Conservation (phyloP, 2,329 filamentous ascomycete species). For the Fusarium nelsonii region DNA sequence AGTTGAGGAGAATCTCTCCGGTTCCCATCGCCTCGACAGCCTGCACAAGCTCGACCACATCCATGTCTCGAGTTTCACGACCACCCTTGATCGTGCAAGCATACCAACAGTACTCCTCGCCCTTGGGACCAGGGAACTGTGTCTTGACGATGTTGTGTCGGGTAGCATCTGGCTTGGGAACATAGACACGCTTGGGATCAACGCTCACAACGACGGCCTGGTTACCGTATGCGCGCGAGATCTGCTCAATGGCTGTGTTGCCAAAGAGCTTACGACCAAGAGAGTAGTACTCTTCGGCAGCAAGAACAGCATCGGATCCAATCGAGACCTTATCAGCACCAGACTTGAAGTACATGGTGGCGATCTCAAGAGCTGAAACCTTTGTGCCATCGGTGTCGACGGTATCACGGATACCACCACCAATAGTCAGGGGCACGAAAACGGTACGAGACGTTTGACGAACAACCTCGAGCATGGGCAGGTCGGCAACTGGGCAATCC, state of each 20-base stretch:
- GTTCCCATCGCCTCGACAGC: conserved; percentile 97
- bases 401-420: conserved; percentile 94
- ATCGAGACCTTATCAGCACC: conserved; percentile 98
- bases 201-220: conserved; percentile 97
- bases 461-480: conserved; percentile 96
- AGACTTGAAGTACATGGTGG: conserved; percentile 96
- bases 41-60: conserved; percentile 86
- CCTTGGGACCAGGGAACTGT: conserved; percentile 74
- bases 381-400: conserved; percentile 87
- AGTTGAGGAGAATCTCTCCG: conserved; percentile 95
- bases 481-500: conserved; percentile 90
- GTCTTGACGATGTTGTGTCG: conserved; percentile 82
- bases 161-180: conserved; percentile 76
- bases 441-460: conserved; percentile 88
- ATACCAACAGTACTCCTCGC: conserved; percentile 92
- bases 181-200: conserved; percentile 92
- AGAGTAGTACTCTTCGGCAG: conserved; percentile 90
- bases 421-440: conserved; percentile 95
- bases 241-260: conserved; percentile 93
- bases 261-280: conserved; percentile 77
- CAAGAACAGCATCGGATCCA: conserved; percentile 91
- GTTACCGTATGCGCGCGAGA: conserved; percentile 91
- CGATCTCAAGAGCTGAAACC: conserved; percentile 91
- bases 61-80: conserved; percentile 91
- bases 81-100: conserved; percentile 97